phyloP scores from a whole-genome alignment of 2,329 filamentous ascomycete species.

The Sporothrix phasma region DNA sequence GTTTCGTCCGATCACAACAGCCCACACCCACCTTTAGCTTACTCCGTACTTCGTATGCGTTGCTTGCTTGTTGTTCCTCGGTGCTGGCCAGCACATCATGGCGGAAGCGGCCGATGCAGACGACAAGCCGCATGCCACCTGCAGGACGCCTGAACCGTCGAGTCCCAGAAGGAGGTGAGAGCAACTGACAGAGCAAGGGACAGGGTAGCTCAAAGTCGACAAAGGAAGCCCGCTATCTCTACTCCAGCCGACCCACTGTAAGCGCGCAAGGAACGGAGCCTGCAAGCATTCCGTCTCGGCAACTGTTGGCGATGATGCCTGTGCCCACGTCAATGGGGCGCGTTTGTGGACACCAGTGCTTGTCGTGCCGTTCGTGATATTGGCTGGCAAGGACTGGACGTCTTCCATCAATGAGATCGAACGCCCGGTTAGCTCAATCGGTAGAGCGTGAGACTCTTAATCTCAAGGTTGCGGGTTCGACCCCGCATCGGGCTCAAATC shows the following conservation, averaged over 20 bases:
- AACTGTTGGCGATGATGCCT: not conserved
- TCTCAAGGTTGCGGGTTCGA: conserved; percentile 30
- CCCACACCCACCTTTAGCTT: not conserved
- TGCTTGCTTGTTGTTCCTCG: not conserved
- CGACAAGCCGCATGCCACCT: not conserved
- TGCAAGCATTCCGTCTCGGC: not conserved
- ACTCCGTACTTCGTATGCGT: too few relatives aligned
- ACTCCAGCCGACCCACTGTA: not conserved
- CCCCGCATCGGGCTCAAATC: conserved; percentile 39
- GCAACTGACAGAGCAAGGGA: not conserved
- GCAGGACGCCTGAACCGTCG: not conserved
- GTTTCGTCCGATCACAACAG: not conserved
- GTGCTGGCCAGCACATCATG: conserved; percentile 12
- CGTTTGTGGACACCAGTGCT: not conserved
- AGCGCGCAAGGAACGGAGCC: not conserved
- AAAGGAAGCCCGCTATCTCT: too few relatives aligned
- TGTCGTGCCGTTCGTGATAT: not conserved
- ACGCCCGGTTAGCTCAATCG: conserved; percentile 56
- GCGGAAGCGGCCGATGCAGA: conserved; percentile 11
- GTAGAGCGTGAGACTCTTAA: conserved; percentile 67
- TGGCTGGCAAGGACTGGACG: too few relatives aligned
- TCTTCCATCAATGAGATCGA: conserved; percentile 18
- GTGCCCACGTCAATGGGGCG: not conserved
- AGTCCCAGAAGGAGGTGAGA: not conserved
- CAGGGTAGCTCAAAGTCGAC: too few relatives aligned